phyloP scores from a whole-genome alignment of 2,329 filamentous ascomycete genomes.

The Emmonsiellopsis sp. region DNA sequence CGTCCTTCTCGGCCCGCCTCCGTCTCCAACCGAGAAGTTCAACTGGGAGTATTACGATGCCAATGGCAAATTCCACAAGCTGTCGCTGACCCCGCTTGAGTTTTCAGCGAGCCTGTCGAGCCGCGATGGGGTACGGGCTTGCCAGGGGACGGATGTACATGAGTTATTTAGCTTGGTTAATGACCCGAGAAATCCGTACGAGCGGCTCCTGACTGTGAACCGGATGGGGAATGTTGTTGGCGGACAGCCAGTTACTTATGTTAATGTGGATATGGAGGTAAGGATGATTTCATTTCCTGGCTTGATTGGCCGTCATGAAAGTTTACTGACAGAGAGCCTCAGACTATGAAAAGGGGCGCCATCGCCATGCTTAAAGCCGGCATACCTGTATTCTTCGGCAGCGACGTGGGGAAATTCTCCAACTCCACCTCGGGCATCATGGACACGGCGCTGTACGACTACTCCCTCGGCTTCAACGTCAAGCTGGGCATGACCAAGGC shows the following conservation, averaged over 20 bases:
- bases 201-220: conserved; percentile 64
- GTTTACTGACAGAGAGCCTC: background rate
- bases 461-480: conserved; percentile 74
- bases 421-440: conserved; percentile 62
- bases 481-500: conserved; percentile 66
- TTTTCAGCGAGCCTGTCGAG: conserved; percentile 63
- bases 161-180: conserved; percentile 73
- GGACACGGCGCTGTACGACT: conserved; percentile 68
- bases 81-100: conserved; percentile 56
- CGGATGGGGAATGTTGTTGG: conserved; percentile 74
- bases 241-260: conserved; percentile 65
- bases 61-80: conserved; percentile 51
- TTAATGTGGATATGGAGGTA: conserved; percentile 64
- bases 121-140: conserved; percentile 47
- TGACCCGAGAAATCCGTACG: conserved; percentile 69
- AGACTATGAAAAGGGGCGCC: conserved; percentile 60
- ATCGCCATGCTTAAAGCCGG: conserved; percentile 70
- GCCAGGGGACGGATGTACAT: conserved; percentile 51
- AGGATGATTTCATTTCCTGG: conserved; percentile 3
- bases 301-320: background rate
- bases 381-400: conserved; percentile 78
- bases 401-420: conserved; percentile 76
- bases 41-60: conserved; percentile 72
- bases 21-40: conserved; percentile 58
- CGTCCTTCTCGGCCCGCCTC: conserved; percentile 70